Evolutionary conservation across 2,329 filamentous ascomycete species (phyloP), one percentile per base, ranked within the genome.

Genomic region (Talaromyces sp.): DNA sequence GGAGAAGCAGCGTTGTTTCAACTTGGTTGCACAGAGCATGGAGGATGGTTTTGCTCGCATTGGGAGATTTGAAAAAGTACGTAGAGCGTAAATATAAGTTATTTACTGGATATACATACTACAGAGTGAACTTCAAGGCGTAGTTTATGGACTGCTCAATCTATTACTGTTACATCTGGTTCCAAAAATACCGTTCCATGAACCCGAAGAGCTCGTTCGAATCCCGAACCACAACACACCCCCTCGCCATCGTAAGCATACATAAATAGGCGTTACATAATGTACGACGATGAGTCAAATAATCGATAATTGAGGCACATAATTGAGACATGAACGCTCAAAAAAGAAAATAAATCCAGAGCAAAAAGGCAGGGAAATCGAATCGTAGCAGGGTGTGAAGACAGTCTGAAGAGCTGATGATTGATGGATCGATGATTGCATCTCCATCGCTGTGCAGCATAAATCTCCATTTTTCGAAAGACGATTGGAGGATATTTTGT

Each of bases 1-100:
- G 53, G 54, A 56, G 54, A 50, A 56, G 45, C n/a, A 40, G 37
- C 22, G 21, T 31, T 33, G 36, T 2, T 37, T 51, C 35, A 51
- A 19, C n/a, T 33, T 48, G 43, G 43, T 48, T 19, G 28, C 45
- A 48, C 45, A 25, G 33, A 17, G 28, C 7, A 31, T 48, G 28
- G 31, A 21, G 28, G 9, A 21, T 33, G 28, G 2, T 19, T 17
- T 48, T 48, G 45, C 13, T 46, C 9, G n/a, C 8, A 46, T 19
- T 11, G 15, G 8, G 5, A 46, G 21, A 15, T 31, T 5, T 2
- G 28, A 33, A 17, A 15, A 48, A 45, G 22, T 46, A 31, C n/a
- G 28, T 11, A 31, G 5, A 48, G 9, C 28, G 21, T 21, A 19
- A 21, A 28, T 28, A 28, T 28, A 28, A 7, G 25, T 28, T 28